Evolutionary conservation across 129 eudicot genomes (phyloP).

Genomic region (Oenanthe sinensis): DNA sequence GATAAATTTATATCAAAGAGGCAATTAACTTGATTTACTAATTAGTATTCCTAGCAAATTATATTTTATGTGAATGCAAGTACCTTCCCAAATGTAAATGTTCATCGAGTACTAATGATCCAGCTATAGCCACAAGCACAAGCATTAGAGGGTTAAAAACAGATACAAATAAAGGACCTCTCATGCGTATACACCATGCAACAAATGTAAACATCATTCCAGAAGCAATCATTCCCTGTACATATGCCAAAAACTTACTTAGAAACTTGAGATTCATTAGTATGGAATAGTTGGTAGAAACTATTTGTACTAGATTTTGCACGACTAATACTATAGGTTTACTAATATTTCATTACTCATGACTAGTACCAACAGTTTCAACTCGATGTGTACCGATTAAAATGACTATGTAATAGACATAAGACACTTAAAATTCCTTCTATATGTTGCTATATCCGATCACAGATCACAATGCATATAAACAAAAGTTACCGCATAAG

Average conservation of each 20-base stretch:
- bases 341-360: too few species aligned
- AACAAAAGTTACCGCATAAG: slow-evolving; percentile 24
- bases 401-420: too few species aligned
- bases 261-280: neutral
- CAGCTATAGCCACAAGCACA: slow-evolving; percentile 41
- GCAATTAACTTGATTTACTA: neutral
- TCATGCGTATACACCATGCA: slow-evolving; percentile 31
- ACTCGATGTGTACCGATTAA: too few species aligned
- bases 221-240: slow-evolving; percentile 37
- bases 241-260: neutral
- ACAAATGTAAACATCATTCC: slow-evolving; percentile 18
- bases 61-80: neutral
- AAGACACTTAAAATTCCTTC: neutral
- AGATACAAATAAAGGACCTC: slow-evolving; percentile 57
- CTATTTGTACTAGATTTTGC: neutral
- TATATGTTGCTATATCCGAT: neutral
- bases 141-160: slow-evolving; percentile 49
- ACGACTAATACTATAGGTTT: neutral
- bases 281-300: neutral
- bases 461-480: neutral
- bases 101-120: slow-evolving; percentile 43
- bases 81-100: slow-evolving; percentile 67
- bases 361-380: too few species aligned
- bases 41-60: neutral
- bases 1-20: neutral